Evolutionary conservation across 2,329 filamentous ascomycete genomes (phyloP).

Genomic region (Aspergillus jensenii): DNA sequence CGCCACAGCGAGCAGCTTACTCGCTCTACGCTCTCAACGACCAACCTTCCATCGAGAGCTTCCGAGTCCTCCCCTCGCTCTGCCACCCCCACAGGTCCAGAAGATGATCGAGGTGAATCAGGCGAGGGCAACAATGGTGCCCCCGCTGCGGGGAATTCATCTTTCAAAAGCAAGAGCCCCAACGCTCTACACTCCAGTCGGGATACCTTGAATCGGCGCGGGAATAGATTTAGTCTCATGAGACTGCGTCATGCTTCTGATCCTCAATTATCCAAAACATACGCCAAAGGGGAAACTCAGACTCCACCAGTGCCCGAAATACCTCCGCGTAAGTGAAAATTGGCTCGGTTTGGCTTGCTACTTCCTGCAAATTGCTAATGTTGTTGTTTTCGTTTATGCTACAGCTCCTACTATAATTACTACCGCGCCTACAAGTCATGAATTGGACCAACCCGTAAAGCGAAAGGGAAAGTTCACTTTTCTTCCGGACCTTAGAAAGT

Average conservation of each 20-base stretch:
- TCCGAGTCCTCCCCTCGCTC: conserved; percentile 38
- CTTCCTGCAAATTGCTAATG: conserved; percentile 6
- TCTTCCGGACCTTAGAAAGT: conserved; percentile 33
- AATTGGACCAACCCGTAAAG: conserved; percentile 50
- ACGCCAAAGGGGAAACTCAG: conserved; percentile 62
- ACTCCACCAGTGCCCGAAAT: conserved; percentile 39
- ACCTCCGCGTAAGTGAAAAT: conserved; percentile 36
- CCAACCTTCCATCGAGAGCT: conserved; percentile 28
- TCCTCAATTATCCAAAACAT: conserved; percentile 78
- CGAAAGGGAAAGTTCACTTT: conserved; percentile 43
- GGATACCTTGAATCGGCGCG: conserved; percentile 28
- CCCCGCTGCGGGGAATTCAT: conserved; percentile 15
- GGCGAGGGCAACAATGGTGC: conserved; percentile 9
- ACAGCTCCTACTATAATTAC: conserved; percentile 74
- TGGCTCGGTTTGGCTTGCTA: neutral
- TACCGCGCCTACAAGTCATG: conserved; percentile 75
- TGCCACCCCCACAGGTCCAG: conserved; percentile 17
- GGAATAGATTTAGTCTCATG: conserved; percentile 65
- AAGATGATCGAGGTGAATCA: conserved; percentile 17
- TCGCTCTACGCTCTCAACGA: conserved; percentile 31
- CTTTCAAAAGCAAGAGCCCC: conserved; percentile 17
- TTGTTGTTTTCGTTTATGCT: conserved; percentile 1
- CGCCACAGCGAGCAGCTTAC: conserved; percentile 40
- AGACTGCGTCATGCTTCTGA: conserved; percentile 91
- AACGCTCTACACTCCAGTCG: conserved; percentile 16